Percentiles rank a stretch among this genome's conserved stretches.
phyloP scores from a whole-genome alignment of 2,329 filamentous ascomycete species.

The Sporothrix sp. region DNA sequence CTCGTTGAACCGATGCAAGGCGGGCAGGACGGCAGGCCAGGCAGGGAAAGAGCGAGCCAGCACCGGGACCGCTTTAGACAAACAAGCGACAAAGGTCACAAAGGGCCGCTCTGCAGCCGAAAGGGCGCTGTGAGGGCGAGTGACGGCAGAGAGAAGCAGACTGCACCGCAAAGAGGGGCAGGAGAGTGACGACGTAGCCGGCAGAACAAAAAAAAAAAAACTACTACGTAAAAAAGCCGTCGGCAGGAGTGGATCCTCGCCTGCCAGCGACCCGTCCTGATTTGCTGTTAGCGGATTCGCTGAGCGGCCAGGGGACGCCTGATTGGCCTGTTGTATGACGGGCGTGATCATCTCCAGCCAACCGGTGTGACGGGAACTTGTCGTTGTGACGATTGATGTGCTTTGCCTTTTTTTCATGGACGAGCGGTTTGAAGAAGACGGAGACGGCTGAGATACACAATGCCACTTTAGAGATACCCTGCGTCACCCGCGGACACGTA shows the following conservation, averaged over 20 bases:
- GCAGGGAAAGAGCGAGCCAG: too few relatives aligned
- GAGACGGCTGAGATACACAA: too few relatives aligned
- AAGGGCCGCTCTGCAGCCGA: neutral
- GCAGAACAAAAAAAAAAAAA: neutral
- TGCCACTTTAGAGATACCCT: too few relatives aligned
- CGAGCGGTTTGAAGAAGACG: too few relatives aligned
- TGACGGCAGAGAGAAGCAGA: neutral
- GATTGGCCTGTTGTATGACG: too few relatives aligned
- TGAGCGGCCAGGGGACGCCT: too few relatives aligned
- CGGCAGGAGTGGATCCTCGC: neutral
- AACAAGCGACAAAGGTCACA: neutral
- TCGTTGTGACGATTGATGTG: too few relatives aligned
- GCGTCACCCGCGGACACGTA: too few relatives aligned
- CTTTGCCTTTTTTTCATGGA: too few relatives aligned
- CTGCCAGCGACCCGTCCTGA: neutral
- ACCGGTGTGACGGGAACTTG: too few relatives aligned
- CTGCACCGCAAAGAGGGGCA: neutral
- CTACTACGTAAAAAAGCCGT: neutral
- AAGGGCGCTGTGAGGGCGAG: too few relatives aligned
- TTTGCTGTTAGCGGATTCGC: constrained; percentile 7
- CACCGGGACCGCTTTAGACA: neutral
- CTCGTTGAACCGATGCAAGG: constrained; percentile 8
- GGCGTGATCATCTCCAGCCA: too few relatives aligned
- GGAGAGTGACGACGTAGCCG: neutral
- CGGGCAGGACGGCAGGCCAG: neutral